A percentile compares a stretch with the other conserved stretches of the same genome.
phyloP scores from a whole-genome alignment of 2,329 filamentous ascomycete species.

The Catunica adiposa region DNA sequence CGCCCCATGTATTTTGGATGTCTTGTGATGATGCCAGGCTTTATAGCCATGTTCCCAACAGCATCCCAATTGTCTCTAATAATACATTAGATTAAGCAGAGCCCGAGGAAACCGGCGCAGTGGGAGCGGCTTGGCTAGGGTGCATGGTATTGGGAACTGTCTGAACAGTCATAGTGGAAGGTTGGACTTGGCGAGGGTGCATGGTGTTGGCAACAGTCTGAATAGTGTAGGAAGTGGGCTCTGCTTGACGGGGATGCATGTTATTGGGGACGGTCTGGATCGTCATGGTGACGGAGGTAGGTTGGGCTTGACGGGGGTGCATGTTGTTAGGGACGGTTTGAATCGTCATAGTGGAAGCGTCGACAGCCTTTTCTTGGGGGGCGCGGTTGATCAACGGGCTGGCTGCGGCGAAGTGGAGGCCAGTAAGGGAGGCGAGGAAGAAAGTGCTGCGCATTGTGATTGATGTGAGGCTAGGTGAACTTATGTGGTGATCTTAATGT shows the following conservation, averaged over 20 bases:
- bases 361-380: neutral
- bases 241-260: neutral
- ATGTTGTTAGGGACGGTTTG: neutral
- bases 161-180: neutral
- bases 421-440: constrained; percentile 6
- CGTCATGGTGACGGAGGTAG: neutral
- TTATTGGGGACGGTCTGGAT: neutral
- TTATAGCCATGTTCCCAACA: constrained; percentile 16
- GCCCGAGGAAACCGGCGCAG: neutral
- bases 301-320: neutral
- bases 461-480: no score
- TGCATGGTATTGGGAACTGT: neutral
- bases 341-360: neutral
- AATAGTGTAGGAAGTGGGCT: neutral
- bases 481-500: no score
- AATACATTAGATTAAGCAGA: constrained; percentile 10
- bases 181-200: neutral
- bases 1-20: no score
- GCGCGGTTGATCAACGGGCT: constrained; percentile 1
- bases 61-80: constrained; percentile 13
- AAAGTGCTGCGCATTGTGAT: constrained; percentile 1
- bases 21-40: constrained; percentile 14
- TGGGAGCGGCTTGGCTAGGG: neutral
- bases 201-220: neutral
- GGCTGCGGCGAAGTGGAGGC: neutral